phyloP scores from a whole-genome alignment of 1,139 yeast genomes.

The Diutina pseudorugosa region DNA sequence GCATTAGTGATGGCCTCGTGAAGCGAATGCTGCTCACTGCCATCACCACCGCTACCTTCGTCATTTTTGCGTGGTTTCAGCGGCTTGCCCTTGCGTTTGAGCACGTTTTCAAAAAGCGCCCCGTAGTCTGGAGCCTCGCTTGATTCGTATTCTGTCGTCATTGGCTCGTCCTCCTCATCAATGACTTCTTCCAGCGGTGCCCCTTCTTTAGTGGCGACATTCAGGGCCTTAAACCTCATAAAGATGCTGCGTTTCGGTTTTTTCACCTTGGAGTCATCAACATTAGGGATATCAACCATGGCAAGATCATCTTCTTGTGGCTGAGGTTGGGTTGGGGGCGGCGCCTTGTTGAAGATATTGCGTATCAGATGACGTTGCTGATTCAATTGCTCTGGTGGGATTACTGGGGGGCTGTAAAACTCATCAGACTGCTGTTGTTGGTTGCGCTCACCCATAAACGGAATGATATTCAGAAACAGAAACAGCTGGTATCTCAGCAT shows the following conservation, averaged over 20 bases:
- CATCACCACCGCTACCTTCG: neutral
- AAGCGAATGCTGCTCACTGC: neutral
- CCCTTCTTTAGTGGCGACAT: neutral
- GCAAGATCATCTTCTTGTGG: neutral
- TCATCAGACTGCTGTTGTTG: conserved; percentile 7
- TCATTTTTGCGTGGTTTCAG: neutral
- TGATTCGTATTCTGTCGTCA: conserved; percentile 7
- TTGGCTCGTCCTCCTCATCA: neutral
- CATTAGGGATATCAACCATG: conserved; percentile 6
- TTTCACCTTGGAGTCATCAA: conserved; percentile 20
- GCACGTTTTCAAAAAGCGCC: conserved; percentile 33
- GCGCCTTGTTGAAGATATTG: conserved; percentile 24
- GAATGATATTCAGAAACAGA: conserved; percentile 25
- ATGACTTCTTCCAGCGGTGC: neutral
- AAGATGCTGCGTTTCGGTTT: conserved; percentile 16
- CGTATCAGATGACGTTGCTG: conserved; percentile 27
- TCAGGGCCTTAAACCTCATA: neutral
- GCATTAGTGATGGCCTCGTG: neutral
- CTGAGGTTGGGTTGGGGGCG: neutral
- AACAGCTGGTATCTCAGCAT: conserved; percentile 1
- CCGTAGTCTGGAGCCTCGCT: conserved; percentile 33
- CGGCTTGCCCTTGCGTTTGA: conserved; percentile 16
- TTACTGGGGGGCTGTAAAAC: neutral
- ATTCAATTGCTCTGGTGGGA: conserved; percentile 4
- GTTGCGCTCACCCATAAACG: conserved; percentile 30